These are phyloP conservation scores for Pythium utonaiense DNA, from an alignment of 352 stramenopile genomes.

Conservation along the genomic window DNA sequence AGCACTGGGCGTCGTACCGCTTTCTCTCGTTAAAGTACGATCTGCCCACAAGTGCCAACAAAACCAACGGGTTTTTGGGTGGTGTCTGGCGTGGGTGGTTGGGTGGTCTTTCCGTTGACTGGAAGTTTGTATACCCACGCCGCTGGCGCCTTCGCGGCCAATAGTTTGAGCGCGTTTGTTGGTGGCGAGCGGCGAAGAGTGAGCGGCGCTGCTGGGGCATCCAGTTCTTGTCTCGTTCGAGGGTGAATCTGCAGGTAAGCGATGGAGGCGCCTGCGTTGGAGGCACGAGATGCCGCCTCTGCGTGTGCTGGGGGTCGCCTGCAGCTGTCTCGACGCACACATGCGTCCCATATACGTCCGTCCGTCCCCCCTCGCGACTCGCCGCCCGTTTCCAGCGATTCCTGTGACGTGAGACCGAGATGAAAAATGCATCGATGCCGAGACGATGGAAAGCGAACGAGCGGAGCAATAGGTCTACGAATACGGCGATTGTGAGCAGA, in stretches of 20 bases:
- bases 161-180: slow-evolving; percentile 60
- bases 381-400: not conserved
- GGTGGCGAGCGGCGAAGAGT: slow-evolving; percentile 12
- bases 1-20: slow-evolving; percentile 5
- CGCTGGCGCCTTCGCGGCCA: slow-evolving; percentile 61
- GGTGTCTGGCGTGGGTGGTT: not conserved
- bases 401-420: not conserved
- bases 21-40: slow-evolving; percentile 5
- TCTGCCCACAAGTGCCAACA: not conserved
- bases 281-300: not conserved
- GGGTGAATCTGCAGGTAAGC: slow-evolving; percentile 30
- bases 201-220: slow-evolving; percentile 10
- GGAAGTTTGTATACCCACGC: slow-evolving; percentile 48
- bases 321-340: not conserved
- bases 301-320: not conserved
- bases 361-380: not conserved
- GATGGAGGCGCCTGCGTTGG: not conserved
- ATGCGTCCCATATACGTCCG: not conserved
- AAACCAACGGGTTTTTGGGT: slow-evolving; percentile 16
- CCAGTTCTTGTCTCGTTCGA: slow-evolving; percentile 63
- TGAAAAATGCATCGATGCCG: not conserved
- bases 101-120: slow-evolving; percentile 23
- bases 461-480: not conserved
- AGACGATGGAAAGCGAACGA: not conserved
- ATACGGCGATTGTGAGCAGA: not conserved